Evolutionary conservation across 192 early-diverging fungal genomes (phyloP).

Genomic region (Podila epicladia): DNA sequence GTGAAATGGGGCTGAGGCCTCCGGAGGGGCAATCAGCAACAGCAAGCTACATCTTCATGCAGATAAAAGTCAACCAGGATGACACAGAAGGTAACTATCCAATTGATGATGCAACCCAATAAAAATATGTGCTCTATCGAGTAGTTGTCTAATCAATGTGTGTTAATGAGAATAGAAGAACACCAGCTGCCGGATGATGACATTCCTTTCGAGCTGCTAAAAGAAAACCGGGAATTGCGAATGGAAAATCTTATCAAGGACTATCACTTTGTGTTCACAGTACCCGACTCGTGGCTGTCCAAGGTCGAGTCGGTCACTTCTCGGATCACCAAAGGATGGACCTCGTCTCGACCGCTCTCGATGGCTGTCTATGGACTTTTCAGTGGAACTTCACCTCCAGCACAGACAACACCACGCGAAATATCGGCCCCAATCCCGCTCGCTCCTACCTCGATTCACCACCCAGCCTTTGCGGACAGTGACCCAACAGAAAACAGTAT

Average conservation of each 20-base stretch:
- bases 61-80: conserved; percentile 31
- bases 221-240: conserved; percentile 35
- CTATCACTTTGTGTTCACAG: conserved; percentile 44
- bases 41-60: conserved; percentile 29
- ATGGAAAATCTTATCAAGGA: conserved; percentile 41
- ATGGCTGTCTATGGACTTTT: conserved; percentile 52
- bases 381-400: conserved; percentile 9
- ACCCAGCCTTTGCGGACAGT: conserved; percentile 23
- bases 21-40: conserved; percentile 8
- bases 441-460: conserved; percentile 36
- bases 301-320: conserved; percentile 48
- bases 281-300: conserved; percentile 48
- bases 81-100: conserved; percentile 31
- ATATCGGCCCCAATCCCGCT: conserved; percentile 45
- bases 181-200: conserved; percentile 39
- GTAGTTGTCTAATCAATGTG: not conserved
- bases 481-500: conserved; percentile 10
- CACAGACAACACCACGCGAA: conserved; percentile 25
- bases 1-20: conserved; percentile 39
- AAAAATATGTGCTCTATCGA: not conserved
- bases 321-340: conserved; percentile 44
- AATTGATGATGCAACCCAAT: not conserved
- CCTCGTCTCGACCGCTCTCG: conserved; percentile 37
- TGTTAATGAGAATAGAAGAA: conserved; percentile 11
- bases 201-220: conserved; percentile 28